These are phyloP conservation scores for Tolypocladium ophioglossoides DNA, from an alignment of 2,329 filamentous ascomycete species.

Conservation along the genomic window DNA sequence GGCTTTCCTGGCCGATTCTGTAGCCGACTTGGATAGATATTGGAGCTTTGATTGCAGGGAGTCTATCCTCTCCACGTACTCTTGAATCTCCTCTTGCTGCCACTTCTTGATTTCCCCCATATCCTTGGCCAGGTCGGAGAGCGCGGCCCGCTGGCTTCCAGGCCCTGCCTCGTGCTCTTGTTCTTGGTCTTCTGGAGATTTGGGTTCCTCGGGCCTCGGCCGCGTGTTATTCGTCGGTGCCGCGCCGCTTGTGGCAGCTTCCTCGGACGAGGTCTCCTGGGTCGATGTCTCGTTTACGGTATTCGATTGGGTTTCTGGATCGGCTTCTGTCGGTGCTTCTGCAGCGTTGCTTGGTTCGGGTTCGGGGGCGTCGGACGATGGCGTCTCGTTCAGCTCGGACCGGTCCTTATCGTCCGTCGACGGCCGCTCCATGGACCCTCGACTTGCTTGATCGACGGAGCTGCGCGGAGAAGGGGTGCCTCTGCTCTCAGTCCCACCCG, in stretches of 20 bases:
- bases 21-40: slow-evolving; percentile 72
- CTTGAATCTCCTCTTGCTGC: slow-evolving; percentile 73
- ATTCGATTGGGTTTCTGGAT: neutral
- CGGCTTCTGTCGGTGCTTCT: neutral
- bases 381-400: slow-evolving; percentile 7
- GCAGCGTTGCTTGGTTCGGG: neutral
- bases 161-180: neutral
- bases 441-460: slow-evolving; percentile 22
- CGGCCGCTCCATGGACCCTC: slow-evolving; percentile 16
- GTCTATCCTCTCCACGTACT: slow-evolving; percentile 82
- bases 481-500: slow-evolving; percentile 31
- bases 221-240: neutral
- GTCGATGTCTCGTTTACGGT: neutral
- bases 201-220: neutral
- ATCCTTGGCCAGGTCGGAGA: slow-evolving; percentile 7
- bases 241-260: neutral
- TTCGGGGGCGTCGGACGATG: slow-evolving; percentile 2
- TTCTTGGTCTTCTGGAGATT: neutral
- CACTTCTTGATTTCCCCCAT: slow-evolving; percentile 13
- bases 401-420: slow-evolving; percentile 16
- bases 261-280: neutral
- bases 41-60: slow-evolving; percentile 83
- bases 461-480: slow-evolving; percentile 23
- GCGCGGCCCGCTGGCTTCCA: neutral
- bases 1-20: slow-evolving; percentile 62